A percentile compares a stretch with the other conserved stretches of the same genome.
Evolutionary conservation across 768 basidiomycete species (phyloP).

Genomic region (Pleurotus tuoliensis): DNA sequence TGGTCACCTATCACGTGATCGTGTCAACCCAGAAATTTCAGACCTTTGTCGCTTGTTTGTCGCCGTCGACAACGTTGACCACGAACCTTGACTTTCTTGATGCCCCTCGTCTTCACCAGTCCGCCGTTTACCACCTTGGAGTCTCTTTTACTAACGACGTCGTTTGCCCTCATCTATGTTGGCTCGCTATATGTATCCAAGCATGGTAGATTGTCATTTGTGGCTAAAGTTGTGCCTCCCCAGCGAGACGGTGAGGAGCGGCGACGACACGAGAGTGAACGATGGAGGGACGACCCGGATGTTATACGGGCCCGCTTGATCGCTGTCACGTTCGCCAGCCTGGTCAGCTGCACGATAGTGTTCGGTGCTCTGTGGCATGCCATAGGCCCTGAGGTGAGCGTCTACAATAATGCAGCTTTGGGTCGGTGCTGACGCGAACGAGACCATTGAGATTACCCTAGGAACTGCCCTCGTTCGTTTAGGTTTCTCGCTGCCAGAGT

Average conservation of each 20-base stretch:
- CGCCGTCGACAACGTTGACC: not conserved
- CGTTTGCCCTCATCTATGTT: conserved; percentile 70
- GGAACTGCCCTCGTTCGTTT: conserved; percentile 35
- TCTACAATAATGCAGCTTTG: not conserved
- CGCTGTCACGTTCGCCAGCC: conserved; percentile 63
- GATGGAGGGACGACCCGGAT: conserved; percentile 78
- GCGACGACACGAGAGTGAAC: conserved; percentile 32
- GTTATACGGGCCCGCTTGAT: conserved; percentile 77
- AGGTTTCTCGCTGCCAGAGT: conserved; percentile 27
- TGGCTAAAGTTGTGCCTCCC: conserved; percentile 23
- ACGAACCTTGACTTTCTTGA: not conserved
- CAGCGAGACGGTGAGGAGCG: conserved; percentile 22
- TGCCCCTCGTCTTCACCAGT: conserved; percentile 21
- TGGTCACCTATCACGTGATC: no score
- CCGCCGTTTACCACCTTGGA: conserved; percentile 26
- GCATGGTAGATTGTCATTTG: conserved; percentile 53
- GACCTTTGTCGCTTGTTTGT: not conserved
- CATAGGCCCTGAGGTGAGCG: conserved; percentile 20
- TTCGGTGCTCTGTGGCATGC: conserved; percentile 34
- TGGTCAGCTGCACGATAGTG: conserved; percentile 51
- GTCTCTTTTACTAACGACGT: conserved; percentile 53
- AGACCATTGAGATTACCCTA: conserved; percentile 18
- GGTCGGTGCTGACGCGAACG: not conserved
- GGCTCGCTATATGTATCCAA: conserved; percentile 79
- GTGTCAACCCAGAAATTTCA: no score